Evolutionary conservation across 805 yeast species (phyloP).

Genomic region (Saccharomycopsis fodiens): DNA sequence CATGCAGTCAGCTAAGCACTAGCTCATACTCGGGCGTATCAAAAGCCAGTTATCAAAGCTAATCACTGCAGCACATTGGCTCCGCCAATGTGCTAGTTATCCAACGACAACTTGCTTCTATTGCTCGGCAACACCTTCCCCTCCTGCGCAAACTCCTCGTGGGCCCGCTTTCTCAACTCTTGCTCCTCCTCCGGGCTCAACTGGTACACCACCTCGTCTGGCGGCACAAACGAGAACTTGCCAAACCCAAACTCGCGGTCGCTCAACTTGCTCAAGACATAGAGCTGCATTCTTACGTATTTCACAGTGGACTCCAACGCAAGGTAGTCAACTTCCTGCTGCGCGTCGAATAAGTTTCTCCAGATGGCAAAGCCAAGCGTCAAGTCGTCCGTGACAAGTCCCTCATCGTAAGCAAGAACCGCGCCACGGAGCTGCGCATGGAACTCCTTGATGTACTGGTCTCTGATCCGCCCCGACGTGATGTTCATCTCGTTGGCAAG

Average conservation of each 20-base stretch:
- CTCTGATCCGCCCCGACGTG: slow-evolving; percentile 71
- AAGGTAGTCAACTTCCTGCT: slow-evolving; percentile 69
- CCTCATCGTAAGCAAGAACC: slow-evolving; percentile 89
- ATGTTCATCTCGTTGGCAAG: slow-evolving; percentile 83
- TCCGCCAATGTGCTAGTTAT: no score
- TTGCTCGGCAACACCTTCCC: slow-evolving; percentile 52
- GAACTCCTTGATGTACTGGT: slow-evolving; percentile 81
- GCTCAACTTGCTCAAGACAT: slow-evolving; percentile 74
- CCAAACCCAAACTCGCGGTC: slow-evolving; percentile 95
- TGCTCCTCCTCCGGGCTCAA: slow-evolving; percentile 59
- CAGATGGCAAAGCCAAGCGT: slow-evolving; percentile 73
- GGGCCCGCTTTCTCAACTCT: slow-evolving; percentile 42
- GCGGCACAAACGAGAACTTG: slow-evolving; percentile 74
- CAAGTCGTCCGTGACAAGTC: slow-evolving; percentile 69
- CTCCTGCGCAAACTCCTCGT: slow-evolving; percentile 44
- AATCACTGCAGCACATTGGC: no score
- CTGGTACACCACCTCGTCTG: slow-evolving; percentile 68
- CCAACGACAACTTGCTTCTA: slow-evolving; percentile 41
- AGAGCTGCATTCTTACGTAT: slow-evolving; percentile 82
- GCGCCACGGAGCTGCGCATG: slow-evolving; percentile 86
- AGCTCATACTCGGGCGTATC: no score
- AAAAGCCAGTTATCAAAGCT: no score
- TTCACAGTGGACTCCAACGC: slow-evolving; percentile 85
- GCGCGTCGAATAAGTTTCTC: slow-evolving; percentile 89
- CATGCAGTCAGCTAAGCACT: no score